Conservation (phyloP, 495 filamentous ascomycete genomes). For the Parathielavia appendiculata region DNA sequence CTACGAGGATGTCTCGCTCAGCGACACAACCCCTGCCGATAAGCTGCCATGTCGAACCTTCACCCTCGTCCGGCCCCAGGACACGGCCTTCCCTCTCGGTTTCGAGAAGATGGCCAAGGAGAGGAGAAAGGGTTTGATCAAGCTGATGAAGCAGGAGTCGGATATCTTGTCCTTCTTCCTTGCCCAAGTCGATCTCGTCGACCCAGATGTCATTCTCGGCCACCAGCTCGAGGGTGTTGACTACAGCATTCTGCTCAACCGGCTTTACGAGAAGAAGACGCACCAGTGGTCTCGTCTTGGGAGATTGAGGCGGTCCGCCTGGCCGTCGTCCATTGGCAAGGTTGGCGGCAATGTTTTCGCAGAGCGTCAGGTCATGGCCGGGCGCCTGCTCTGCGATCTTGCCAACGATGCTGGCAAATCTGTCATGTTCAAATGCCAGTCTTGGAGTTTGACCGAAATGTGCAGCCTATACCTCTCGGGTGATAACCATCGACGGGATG, state of each 20-base stretch:
- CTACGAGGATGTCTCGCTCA: slow-evolving; percentile 83
- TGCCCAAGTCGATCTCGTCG: slow-evolving; percentile 76
- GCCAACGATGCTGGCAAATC: slow-evolving; percentile 97
- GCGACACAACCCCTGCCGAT: slow-evolving; percentile 81
- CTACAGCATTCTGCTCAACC: slow-evolving; percentile 81
- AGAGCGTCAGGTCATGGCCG: slow-evolving; percentile 83
- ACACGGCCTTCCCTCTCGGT: slow-evolving; percentile 69
- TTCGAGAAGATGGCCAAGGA: slow-evolving; percentile 67
- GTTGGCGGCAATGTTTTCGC: slow-evolving; percentile 83
- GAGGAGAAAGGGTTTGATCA: slow-evolving; percentile 63
- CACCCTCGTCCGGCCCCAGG: slow-evolving; percentile 80
- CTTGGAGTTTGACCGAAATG: slow-evolving; percentile 97
- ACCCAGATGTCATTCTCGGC: slow-evolving; percentile 93
- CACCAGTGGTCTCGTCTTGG: slow-evolving; percentile 91
- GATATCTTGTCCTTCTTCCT: slow-evolving; percentile 82
- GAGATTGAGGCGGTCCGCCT: slow-evolving; percentile 71
- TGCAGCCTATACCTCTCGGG: slow-evolving; percentile 76
- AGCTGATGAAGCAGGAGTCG: slow-evolving; percentile 73
- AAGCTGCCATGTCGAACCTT: slow-evolving; percentile 84
- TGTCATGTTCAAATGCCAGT: slow-evolving; percentile 93
- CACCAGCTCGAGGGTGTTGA: slow-evolving; percentile 96
- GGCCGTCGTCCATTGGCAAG: slow-evolving; percentile 85
- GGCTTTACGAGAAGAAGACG: slow-evolving; percentile 83
- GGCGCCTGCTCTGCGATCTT: slow-evolving; percentile 86
- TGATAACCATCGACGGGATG: slow-evolving; percentile 63